Evolutionary conservation across 2,329 filamentous ascomycete genomes (phyloP), one percentile per base, ranked within the genome.

Genomic region (Didymella exigua): DNA sequence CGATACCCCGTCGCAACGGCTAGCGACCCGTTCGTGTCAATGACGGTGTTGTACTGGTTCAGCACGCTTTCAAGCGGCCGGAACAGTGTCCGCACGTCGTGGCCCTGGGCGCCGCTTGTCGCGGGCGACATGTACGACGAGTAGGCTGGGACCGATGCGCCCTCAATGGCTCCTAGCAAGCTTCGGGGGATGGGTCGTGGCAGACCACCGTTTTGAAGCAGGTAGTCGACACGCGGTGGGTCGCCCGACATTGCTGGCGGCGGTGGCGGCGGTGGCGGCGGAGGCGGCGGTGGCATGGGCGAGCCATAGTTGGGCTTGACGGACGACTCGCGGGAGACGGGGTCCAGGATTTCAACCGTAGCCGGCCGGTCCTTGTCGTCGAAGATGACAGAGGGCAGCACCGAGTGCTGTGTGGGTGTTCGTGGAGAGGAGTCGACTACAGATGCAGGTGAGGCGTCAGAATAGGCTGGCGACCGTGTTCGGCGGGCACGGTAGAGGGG

Each of bases 1-100:
- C 91, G 87, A 74, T 98, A 96, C 5, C 95, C 95, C 0, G 93
- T 98, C 14, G 95, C 95, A 1, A 98, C 95, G 2, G 95, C 95
- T 5, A 99, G 79, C 0, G 93, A 98, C 3, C 95, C 95, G 65
- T 89, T 91, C 59, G 89, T 92, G 36, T 83, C 80, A 59, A 98
- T 82, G 4, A 99, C 93, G 3, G 85, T 83, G 60, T 89, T 85
- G 71, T 96, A 98, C 68, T 96, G 89, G 62, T 96, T 89, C 19
- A 99, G 81, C 2, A 97, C 82, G 60, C 86, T 88, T 72, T 90
- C 89, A 62, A 95, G 91, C 0, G 91, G 91, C 4, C 89, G 85
- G 70, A 97, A 98, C 5, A 97, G 80, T 13, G 85, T 86, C 44
- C 89, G 84, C 18, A 89, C 85, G 48, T 89, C 87, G 33, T 82